Percentiles rank a stretch among this genome's conserved stretches.
These are phyloP conservation scores for Wickerhamomyces sydowiorum DNA, from an alignment of 805 yeast genomes.

Conservation along the genomic window DNA sequence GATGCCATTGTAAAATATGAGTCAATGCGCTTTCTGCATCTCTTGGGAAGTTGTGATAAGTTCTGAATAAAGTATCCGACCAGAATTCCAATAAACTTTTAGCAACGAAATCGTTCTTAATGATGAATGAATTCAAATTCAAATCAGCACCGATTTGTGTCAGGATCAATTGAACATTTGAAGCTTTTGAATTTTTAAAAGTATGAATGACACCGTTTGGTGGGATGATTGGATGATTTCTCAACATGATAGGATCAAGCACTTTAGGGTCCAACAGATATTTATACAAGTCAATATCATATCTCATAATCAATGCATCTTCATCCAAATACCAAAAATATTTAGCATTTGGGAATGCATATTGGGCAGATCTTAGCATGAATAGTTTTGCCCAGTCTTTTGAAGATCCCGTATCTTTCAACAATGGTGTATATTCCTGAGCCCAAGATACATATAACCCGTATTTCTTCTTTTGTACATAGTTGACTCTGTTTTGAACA, in stretches of 20 bases:
- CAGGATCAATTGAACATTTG: constrained; percentile 51
- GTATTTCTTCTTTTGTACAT: constrained; percentile 74
- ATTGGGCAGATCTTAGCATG: constrained; percentile 80
- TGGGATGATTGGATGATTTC: constrained; percentile 69
- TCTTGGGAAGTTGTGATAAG: constrained; percentile 51
- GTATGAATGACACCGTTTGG: constrained; percentile 66
- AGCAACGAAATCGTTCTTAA: constrained; percentile 60
- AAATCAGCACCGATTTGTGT: constrained; percentile 65
- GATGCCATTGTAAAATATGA: constrained; percentile 96
- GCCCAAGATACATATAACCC: constrained; percentile 83
- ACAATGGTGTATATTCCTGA: constrained; percentile 70
- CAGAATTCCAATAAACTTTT: constrained; percentile 73
- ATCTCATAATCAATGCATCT: constrained; percentile 70
- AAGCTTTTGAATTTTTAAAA: constrained; percentile 51
- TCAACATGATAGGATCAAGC: constrained; percentile 56
- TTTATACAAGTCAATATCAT: constrained; percentile 51
- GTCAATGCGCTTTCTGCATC: constrained; percentile 66
- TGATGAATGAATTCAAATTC: constrained; percentile 65
- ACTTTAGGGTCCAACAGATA: constrained; percentile 57
- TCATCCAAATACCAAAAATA: constrained; percentile 87
- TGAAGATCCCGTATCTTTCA: constrained; percentile 41
- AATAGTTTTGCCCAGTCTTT: constrained; percentile 60
- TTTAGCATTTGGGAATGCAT: constrained; percentile 86
- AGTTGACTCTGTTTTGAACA: constrained; percentile 83
- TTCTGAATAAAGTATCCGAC: constrained; percentile 66